Evolutionary conservation across 345 rosid genomes (phyloP).

Genomic region (Eutrema japonicum): DNA sequence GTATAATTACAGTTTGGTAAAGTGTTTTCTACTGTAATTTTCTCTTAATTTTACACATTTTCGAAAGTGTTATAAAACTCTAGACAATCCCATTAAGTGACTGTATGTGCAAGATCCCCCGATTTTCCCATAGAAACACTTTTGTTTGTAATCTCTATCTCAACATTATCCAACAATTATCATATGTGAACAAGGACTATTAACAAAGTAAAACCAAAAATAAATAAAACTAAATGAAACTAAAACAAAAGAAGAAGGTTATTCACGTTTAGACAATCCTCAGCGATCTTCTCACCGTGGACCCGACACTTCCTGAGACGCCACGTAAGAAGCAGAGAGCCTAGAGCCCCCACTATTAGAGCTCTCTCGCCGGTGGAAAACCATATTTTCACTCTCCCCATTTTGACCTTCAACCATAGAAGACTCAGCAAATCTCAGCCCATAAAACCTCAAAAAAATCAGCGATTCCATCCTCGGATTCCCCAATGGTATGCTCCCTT

Average conservation of each 20-base stretch:
- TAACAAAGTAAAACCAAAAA: constrained; percentile 26
- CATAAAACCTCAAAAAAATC: constrained; percentile 82
- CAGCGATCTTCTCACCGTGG: constrained; percentile 55
- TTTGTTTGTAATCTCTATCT: constrained; percentile 4
- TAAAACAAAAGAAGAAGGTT: not conserved
- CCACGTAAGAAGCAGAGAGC: constrained; percentile 56
- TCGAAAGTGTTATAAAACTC: too few species aligned
- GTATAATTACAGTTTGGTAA: too few species aligned
- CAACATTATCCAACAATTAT: constrained; percentile 23
- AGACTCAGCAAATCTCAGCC: constrained; percentile 76
- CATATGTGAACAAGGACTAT: constrained; percentile 35
- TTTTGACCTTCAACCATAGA: constrained; percentile 57
- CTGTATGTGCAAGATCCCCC: too few species aligned
- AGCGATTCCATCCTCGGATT: constrained; percentile 77
- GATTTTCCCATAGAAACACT: not conserved
- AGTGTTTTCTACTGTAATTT: too few species aligned
- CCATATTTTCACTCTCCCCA: constrained; percentile 45
- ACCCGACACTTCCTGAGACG: constrained; percentile 87
- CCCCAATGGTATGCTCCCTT: constrained; percentile 62
- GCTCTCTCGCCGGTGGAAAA: constrained; percentile 46
- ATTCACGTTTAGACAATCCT: not conserved
- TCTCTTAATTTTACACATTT: too few species aligned
- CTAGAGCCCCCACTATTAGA: constrained; percentile 47
- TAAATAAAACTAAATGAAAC: not conserved
- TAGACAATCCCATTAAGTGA: too few species aligned